These are phyloP conservation scores for Gastrodia elata DNA, from an alignment of 106 monocot genomes.

Conservation along the genomic window DNA sequence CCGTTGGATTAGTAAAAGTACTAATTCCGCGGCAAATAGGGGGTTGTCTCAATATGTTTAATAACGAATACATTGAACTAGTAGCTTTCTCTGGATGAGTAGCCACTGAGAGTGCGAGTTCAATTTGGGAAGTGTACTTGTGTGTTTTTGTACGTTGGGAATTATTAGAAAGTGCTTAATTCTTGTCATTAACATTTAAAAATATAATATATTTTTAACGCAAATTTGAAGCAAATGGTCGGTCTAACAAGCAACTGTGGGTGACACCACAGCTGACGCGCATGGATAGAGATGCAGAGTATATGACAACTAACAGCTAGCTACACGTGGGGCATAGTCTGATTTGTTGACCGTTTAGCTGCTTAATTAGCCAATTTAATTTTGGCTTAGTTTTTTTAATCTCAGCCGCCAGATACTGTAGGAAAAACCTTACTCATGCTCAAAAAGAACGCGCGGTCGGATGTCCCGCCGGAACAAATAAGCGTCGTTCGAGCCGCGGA, in stretches of 20 bases:
- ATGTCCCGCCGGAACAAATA: not conserved
- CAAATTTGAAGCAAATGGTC: no score
- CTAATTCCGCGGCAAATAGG: no score
- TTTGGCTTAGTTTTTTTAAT: not conserved
- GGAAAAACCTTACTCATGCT: not conserved
- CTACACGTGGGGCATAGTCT: not conserved
- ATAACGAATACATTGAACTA: no score
- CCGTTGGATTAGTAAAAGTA: no score
- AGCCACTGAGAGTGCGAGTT: no score
- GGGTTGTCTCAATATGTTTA: no score
- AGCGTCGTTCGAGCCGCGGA: not conserved
- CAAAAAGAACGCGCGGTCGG: not conserved
- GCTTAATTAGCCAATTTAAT: not conserved
- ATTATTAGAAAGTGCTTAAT: no score
- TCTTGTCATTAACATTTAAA: not conserved
- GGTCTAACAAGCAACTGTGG: not conserved
- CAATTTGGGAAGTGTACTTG: no score
- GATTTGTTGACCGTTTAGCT: not conserved
- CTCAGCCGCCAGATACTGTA: not conserved
- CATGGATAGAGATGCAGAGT: not conserved
- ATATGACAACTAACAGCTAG: slow-evolving; percentile 3
- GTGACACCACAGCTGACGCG: not conserved
- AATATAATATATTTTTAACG: not conserved
- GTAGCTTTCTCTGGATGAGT: no score
- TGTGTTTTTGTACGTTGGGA: no score